A percentile compares a stretch with the other conserved stretches of the same genome.
Conservation (phyloP, 306 rosid species). For the Cicer arietinum region DNA sequence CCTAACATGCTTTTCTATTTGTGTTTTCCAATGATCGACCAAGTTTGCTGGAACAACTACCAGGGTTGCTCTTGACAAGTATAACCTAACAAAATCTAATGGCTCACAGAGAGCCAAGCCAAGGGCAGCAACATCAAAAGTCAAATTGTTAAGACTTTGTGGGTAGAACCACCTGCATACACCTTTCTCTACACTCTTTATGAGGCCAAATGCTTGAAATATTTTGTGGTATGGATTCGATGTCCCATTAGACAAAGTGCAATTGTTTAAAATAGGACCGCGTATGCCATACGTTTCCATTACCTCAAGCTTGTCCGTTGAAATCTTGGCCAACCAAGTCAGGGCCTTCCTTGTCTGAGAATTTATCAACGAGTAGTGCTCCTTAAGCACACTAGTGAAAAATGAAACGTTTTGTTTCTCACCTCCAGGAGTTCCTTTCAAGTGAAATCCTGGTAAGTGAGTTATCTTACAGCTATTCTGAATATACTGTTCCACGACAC, state of each 20-base stretch:
- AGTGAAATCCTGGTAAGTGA: conserved; percentile 73
- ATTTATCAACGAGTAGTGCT: conserved; percentile 66
- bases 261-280: conserved; percentile 65
- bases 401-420: conserved; percentile 76
- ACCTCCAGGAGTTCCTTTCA: conserved; percentile 76
- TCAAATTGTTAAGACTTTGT: conserved; percentile 69
- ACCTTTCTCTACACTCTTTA: conserved; percentile 71
- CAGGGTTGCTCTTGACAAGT: conserved; percentile 91
- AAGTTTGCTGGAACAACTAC: conserved; percentile 92
- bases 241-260: conserved; percentile 48
- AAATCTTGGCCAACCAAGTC: conserved; percentile 74
- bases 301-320: conserved; percentile 61
- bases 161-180: conserved; percentile 81
- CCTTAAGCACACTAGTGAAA: conserved; percentile 82
- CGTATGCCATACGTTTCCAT: conserved; percentile 87
- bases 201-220: conserved; percentile 86
- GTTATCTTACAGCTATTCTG: conserved; percentile 62
- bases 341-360: conserved; percentile 75
- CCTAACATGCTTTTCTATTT: conserved; percentile 86
- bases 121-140: conserved; percentile 88
- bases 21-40: conserved; percentile 92
- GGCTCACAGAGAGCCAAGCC: conserved; percentile 76
- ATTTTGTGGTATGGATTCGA: conserved; percentile 61
- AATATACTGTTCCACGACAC: conserved; percentile 69
- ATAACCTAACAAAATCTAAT: conserved; percentile 75